phyloP scores from a whole-genome alignment of 2,329 filamentous ascomycete genomes.

The Colletotrichum falcatum region DNA sequence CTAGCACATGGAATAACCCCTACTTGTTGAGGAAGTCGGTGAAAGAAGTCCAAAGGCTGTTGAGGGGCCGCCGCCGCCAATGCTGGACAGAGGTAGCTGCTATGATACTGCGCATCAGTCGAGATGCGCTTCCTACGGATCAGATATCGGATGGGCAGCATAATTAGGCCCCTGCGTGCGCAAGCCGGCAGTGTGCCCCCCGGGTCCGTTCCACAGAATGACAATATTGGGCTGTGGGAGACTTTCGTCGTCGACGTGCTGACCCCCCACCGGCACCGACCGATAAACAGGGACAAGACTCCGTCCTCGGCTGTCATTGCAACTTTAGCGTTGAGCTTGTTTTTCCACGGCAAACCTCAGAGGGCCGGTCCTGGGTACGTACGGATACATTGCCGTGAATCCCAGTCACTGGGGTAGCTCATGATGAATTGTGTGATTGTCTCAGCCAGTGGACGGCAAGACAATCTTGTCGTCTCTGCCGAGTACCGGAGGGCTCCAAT shows the following conservation, averaged over 20 bases:
- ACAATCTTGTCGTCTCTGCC: background rate
- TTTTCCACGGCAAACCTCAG: slow-evolving; percentile 1
- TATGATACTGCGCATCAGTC: background rate
- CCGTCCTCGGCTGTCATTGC: slow-evolving; percentile 1
- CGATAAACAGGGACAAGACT: background rate
- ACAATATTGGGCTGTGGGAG: slow-evolving; percentile 12
- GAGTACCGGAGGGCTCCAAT: slow-evolving; percentile 2
- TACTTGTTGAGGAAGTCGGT: no score
- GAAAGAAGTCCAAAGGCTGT: background rate
- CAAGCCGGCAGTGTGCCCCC: slow-evolving; percentile 9
- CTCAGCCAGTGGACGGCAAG: slow-evolving; percentile 6
- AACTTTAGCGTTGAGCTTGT: slow-evolving; percentile 39
- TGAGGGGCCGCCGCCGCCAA: background rate
- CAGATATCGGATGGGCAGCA: slow-evolving; percentile 9
- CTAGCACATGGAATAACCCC: slow-evolving; percentile 26
- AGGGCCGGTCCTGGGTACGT: no score
- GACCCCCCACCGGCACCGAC: background rate
- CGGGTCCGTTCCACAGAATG: slow-evolving; percentile 13
- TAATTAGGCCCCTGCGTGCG: background rate
- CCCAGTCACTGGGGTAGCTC: slow-evolving; percentile 4
- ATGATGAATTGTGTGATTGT: slow-evolving; percentile 21
- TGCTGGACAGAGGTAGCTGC: background rate
- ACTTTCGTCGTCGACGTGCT: background rate
- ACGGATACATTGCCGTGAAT: background rate
- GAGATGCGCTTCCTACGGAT: slow-evolving; percentile 12